Conservation (phyloP, 331 rosid genomes). For the Rhamnella rubrinervis region DNA sequence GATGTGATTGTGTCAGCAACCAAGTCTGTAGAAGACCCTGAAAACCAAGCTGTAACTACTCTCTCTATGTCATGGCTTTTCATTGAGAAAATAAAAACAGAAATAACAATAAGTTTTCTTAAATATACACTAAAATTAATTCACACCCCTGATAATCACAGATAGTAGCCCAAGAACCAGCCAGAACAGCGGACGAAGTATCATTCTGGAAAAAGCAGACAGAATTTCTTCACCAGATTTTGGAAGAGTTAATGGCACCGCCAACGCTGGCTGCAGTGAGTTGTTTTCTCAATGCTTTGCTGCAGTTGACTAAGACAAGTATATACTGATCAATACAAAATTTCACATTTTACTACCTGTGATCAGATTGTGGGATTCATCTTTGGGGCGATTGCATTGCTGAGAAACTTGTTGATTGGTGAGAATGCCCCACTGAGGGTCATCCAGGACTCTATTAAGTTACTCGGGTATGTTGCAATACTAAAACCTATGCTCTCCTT, state of each 20-base stretch:
- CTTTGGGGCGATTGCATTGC: constrained; percentile 64
- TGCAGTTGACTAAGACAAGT: neutral
- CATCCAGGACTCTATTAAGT: constrained; percentile 56
- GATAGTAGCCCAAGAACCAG: constrained; percentile 35
- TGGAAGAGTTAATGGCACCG: constrained; percentile 68
- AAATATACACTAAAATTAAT: neutral
- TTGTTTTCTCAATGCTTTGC: constrained; percentile 5
- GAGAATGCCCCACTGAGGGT: constrained; percentile 64
- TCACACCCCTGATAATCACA: constrained; percentile 24
- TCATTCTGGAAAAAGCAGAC: constrained; percentile 35
- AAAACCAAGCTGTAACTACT: constrained; percentile 47
- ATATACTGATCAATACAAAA: neutral
- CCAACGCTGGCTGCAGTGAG: constrained; percentile 76
- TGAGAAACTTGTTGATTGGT: constrained; percentile 59
- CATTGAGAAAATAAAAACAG: neutral
- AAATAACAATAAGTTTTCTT: no score
- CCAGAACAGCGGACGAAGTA: neutral
- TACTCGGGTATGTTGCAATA: constrained; percentile 59
- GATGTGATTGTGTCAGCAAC: constrained; percentile 22
- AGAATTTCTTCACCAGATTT: constrained; percentile 29
- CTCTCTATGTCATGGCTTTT: neutral
- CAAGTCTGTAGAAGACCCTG: constrained; percentile 21
- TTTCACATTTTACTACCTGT: neutral
- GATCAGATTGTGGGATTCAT: constrained; percentile 69
- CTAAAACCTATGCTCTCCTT: neutral